A percentile compares a stretch with the other conserved stretches of the same genome.
These are phyloP conservation scores for Aspergillus kassunensis DNA, from an alignment of 495 filamentous ascomycete species.

Conservation along the genomic window DNA sequence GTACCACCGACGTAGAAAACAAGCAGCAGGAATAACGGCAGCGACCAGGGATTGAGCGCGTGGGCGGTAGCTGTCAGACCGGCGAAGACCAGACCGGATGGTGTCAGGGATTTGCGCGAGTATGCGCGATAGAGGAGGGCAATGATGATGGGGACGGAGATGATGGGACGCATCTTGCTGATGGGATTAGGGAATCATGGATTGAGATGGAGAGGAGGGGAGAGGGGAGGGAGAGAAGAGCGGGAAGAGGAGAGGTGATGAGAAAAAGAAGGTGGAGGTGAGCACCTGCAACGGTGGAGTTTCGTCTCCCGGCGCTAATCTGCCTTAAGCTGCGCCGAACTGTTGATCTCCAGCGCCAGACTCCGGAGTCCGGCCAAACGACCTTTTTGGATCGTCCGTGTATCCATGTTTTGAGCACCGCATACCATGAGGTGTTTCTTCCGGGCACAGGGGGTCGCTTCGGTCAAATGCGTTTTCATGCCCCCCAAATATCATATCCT, in stretches of 20 bases:
- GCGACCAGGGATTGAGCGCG: constrained; percentile 83
- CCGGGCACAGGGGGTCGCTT: too few species aligned
- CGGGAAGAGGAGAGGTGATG: neutral
- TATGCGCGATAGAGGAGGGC: constrained; percentile 65
- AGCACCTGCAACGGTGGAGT: too few species aligned
- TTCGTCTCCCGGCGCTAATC: too few species aligned
- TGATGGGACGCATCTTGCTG: constrained; percentile 60
- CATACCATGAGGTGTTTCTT: too few species aligned
- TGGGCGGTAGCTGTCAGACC: constrained; percentile 70
- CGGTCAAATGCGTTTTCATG: too few species aligned
- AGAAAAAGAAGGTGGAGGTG: neutral
- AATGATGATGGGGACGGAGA: constrained; percentile 61
- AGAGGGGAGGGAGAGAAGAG: neutral
- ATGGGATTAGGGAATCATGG: neutral
- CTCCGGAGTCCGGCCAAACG: too few species aligned
- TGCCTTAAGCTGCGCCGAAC: too few species aligned
- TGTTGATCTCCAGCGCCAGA: too few species aligned
- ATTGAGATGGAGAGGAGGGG: neutral
- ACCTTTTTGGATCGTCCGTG: too few species aligned
- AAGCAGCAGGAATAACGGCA: constrained; percentile 76
- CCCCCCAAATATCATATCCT: too few species aligned
- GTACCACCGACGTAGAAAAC: constrained; percentile 88
- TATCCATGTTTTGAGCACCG: too few species aligned
- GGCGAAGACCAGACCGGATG: constrained; percentile 62
- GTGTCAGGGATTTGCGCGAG: constrained; percentile 69